phyloP scores from a whole-genome alignment of 805 yeast species.

The Sporopachydermia quercuum region DNA sequence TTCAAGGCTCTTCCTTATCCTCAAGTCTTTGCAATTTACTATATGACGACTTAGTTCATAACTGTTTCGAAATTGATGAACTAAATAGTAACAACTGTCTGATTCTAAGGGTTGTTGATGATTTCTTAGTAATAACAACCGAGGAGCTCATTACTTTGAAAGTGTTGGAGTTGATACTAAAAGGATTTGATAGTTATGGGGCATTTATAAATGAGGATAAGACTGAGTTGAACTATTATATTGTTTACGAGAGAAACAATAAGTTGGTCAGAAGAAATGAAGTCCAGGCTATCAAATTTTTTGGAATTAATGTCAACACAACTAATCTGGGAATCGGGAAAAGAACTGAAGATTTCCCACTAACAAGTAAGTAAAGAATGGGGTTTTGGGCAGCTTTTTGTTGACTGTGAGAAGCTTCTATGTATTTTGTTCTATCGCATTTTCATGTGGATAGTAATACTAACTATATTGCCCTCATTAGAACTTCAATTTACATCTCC shows the following conservation, averaged over 20 bases:
- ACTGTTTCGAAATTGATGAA: constrained; percentile 17
- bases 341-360: constrained; percentile 11
- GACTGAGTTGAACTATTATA: constrained; percentile 17
- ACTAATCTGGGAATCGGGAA: constrained; percentile 22
- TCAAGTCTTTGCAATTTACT: constrained; percentile 60
- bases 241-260: constrained; percentile 3
- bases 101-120: constrained; percentile 66
- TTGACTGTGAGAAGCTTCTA: too few relatives aligned
- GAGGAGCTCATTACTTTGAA: constrained; percentile 17
- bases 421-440: too few relatives aligned
- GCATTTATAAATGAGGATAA: constrained; percentile 27
- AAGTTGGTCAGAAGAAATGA: constrained; percentile 5
- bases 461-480: too few relatives aligned
- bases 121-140: constrained; percentile 58
- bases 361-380: constrained; percentile 4
- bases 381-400: constrained; percentile 6
- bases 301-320: constrained; percentile 26
- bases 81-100: constrained; percentile 17
- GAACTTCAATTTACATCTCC: neutral
- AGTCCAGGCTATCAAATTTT: constrained; percentile 19
- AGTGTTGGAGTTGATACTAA: constrained; percentile 17
- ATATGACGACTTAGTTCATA: constrained; percentile 41
- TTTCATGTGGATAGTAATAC: too few relatives aligned
- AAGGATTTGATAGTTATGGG: constrained; percentile 29
- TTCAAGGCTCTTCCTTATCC: constrained; percentile 76